phyloP scores from a whole-genome alignment of 1,284 basidiomycete species.

The Irpex sp. region DNA sequence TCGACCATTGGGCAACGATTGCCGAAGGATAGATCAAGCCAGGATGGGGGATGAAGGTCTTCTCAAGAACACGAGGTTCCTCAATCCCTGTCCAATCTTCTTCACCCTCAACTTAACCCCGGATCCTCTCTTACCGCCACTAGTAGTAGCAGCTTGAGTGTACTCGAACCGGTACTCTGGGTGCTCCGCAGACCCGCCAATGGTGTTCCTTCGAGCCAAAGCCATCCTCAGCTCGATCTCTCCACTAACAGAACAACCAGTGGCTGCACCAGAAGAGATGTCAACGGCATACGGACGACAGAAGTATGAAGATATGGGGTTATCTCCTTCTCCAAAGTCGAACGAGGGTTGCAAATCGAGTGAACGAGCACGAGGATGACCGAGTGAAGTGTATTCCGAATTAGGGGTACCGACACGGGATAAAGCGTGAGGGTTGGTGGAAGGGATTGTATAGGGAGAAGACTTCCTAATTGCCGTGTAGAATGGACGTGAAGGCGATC shows the following conservation, averaged over 20 bases:
- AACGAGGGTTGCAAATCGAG: background rate
- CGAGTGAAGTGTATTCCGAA: background rate
- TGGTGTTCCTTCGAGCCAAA: conserved; percentile 37
- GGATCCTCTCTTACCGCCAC: conserved; percentile 6
- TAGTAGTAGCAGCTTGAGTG: conserved; percentile 6
- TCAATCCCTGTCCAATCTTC: conserved; percentile 40
- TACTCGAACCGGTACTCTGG: conserved; percentile 18
- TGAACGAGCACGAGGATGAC: background rate
- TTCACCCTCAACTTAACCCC: conserved; percentile 34
- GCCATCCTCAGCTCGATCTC: conserved; percentile 57
- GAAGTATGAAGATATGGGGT: background rate
- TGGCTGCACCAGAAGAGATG: conserved; percentile 3
- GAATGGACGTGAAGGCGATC: conserved; percentile 53
- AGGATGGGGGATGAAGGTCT: background rate
- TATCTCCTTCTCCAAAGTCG: background rate
- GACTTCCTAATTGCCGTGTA: conserved; percentile 62
- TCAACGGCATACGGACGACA: conserved; percentile 1
- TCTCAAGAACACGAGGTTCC: conserved; percentile 31
- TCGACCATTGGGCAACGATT: background rate
- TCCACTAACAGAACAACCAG: conserved; percentile 54
- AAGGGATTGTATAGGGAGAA: conserved; percentile 37
- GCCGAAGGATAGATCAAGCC: background rate
- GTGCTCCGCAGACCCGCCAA: conserved; percentile 7
- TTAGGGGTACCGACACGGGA: conserved; percentile 16
- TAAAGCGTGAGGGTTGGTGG: conserved; percentile 23